Conservation (phyloP, 257 asterid species). For the Gardenia jasminoides region DNA sequence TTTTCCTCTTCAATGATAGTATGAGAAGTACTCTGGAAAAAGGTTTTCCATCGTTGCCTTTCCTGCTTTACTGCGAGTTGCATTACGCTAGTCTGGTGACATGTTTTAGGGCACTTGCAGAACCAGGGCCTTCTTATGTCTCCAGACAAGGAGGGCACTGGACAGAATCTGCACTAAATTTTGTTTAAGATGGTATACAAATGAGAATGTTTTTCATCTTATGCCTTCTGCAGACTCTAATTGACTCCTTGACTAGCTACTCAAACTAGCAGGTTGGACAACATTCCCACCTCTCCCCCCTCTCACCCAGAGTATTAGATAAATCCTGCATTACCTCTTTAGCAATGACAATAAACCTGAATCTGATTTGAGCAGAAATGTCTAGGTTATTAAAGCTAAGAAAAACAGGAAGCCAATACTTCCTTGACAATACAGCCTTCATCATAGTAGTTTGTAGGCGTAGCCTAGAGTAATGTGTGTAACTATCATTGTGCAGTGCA, state of each 20-base stretch:
- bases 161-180: constrained; percentile 41
- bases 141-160: constrained; percentile 26
- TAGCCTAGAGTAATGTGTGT: not conserved
- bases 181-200: not conserved
- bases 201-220: not conserved
- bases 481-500: no score
- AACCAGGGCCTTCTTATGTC: constrained; percentile 29
- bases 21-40: constrained; percentile 32
- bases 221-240: not conserved
- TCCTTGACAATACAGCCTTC: not conserved
- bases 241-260: not conserved
- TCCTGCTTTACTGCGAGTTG: constrained; percentile 18
- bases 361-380: not conserved
- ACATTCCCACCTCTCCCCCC: not conserved
- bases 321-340: not conserved
- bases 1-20: constrained; percentile 27
- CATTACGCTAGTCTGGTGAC: constrained; percentile 16
- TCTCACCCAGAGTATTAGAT: no score
- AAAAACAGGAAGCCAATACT: not conserved
- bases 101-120: constrained; percentile 18
- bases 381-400: not conserved
- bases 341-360: not conserved
- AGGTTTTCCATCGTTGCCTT: constrained; percentile 12
- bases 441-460: not conserved
- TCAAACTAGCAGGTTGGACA: not conserved